Evolutionary conservation across 129 eudicot genomes (phyloP).

Genomic region (Apium graveolens): DNA sequence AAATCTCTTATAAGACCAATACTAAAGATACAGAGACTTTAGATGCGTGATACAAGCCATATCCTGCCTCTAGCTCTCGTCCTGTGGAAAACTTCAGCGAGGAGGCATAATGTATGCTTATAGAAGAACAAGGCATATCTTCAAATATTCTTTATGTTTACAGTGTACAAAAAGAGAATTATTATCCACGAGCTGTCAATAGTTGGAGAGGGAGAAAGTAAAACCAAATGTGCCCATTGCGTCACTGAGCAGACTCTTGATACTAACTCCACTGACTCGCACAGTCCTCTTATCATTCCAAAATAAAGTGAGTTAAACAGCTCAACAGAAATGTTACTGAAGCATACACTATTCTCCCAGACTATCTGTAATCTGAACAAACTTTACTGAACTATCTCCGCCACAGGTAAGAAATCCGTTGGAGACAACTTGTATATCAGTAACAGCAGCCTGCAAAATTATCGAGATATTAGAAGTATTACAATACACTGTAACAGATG

Average conservation of each 20-base stretch:
- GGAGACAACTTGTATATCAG: constrained; percentile 15
- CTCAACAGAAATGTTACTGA: not conserved
- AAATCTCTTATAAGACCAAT: not conserved
- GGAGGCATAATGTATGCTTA: not conserved
- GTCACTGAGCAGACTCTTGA: not conserved
- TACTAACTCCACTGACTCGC: not conserved
- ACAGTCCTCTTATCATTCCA: not conserved
- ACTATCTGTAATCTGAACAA: constrained; percentile 4
- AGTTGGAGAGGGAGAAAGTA: not conserved
- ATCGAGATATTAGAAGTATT: not conserved
- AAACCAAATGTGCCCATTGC: not conserved
- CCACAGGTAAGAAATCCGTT: constrained; percentile 11
- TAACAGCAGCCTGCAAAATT: constrained; percentile 12
- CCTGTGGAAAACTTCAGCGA: not conserved
- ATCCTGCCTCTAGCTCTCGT: not conserved
- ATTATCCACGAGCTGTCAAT: not conserved
- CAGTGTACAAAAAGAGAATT: not conserved
- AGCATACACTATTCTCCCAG: not conserved
- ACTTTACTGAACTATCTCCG: constrained; percentile 10
- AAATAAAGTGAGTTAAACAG: not conserved
- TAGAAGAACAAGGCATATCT: not conserved
- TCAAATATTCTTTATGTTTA: not conserved
- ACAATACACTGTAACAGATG: not conserved
- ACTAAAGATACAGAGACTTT: not conserved
- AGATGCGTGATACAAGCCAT: not conserved